phyloP scores from a whole-genome alignment of 768 basidiomycete genomes.

The Amanita subjunquillea region DNA sequence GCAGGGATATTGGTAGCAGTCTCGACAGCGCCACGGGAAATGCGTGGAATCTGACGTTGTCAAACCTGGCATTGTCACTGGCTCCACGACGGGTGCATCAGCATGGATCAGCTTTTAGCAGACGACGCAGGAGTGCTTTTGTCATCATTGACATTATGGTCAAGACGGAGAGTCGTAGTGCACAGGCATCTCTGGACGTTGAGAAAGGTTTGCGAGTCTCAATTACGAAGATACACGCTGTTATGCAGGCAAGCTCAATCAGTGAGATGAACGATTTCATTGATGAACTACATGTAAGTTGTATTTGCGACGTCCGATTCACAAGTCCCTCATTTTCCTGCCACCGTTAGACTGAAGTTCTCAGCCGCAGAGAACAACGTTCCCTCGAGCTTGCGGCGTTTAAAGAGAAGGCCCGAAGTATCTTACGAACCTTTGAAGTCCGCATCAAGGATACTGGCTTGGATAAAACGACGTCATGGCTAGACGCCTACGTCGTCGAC shows the following conservation, averaged over 20 bases:
- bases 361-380: conserved; percentile 64
- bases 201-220: conserved; percentile 33
- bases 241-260: conserved; percentile 91
- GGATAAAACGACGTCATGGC: conserved; percentile 35
- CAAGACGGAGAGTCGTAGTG: conserved; percentile 16
- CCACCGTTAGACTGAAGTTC: conserved; percentile 61
- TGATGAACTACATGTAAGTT: conserved; percentile 67
- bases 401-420: conserved; percentile 65
- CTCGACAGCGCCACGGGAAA: conserved; percentile 35
- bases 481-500: conserved; percentile 43
- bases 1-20: conserved; percentile 60
- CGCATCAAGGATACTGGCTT: conserved; percentile 32
- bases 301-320: background rate
- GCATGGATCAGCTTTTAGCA: conserved; percentile 34
- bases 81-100: conserved; percentile 40
- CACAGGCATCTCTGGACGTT: conserved; percentile 13
- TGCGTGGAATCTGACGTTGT: conserved; percentile 60
- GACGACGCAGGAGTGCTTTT: conserved; percentile 68
- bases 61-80: conserved; percentile 77
- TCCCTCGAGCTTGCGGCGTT: conserved; percentile 72
- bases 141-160: conserved; percentile 68
- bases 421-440: conserved; percentile 69
- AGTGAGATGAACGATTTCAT: conserved; percentile 85
- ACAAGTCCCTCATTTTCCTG: background rate
- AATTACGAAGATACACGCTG: conserved; percentile 77